Percentiles rank a stretch among this genome's conserved stretches.
These are phyloP conservation scores for Lachnellula occidentalis DNA, from an alignment of 2,329 filamentous ascomycete genomes.

Conservation along the genomic window DNA sequence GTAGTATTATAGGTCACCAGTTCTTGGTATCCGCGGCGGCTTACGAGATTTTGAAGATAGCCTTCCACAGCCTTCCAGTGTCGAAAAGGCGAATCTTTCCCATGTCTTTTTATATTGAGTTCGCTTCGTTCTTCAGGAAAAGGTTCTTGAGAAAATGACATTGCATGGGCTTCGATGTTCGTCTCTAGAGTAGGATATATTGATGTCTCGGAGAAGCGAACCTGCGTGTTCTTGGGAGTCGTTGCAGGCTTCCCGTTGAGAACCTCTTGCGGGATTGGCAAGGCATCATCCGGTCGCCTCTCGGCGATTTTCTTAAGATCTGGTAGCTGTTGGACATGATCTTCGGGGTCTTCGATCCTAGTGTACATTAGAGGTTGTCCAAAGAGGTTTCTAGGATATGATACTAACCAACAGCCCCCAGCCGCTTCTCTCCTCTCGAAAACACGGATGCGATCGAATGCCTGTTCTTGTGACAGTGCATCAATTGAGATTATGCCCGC, in stretches of 20 bases:
- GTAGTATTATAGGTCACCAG: constrained; percentile 52
- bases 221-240: constrained; percentile 36
- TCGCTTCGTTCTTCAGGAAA: constrained; percentile 42
- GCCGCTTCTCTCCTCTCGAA: constrained; percentile 56
- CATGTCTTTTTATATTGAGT: constrained; percentile 43
- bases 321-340: constrained; percentile 35
- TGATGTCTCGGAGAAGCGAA: constrained; percentile 51
- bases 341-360: constrained; percentile 39
- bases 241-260: constrained; percentile 34
- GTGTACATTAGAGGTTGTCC: not conserved
- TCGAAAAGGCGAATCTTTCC: constrained; percentile 54
- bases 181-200: constrained; percentile 61
- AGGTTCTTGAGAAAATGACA: constrained; percentile 54
- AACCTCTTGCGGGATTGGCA: constrained; percentile 41
- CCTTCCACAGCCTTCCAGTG: constrained; percentile 52
- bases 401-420: constrained; percentile 56
- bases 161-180: constrained; percentile 53
- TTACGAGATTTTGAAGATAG: constrained; percentile 49
- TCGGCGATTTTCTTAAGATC: constrained; percentile 42
- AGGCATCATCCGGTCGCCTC: constrained; percentile 44
- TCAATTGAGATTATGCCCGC: constrained; percentile 56
- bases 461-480: constrained; percentile 52
- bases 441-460: constrained; percentile 53
- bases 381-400: not conserved
- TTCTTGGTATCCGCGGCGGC: constrained; percentile 48